Evolutionary conservation across 163 green algal genomes (phyloP).

Genomic region (Trebouxia gelatinosa): DNA sequence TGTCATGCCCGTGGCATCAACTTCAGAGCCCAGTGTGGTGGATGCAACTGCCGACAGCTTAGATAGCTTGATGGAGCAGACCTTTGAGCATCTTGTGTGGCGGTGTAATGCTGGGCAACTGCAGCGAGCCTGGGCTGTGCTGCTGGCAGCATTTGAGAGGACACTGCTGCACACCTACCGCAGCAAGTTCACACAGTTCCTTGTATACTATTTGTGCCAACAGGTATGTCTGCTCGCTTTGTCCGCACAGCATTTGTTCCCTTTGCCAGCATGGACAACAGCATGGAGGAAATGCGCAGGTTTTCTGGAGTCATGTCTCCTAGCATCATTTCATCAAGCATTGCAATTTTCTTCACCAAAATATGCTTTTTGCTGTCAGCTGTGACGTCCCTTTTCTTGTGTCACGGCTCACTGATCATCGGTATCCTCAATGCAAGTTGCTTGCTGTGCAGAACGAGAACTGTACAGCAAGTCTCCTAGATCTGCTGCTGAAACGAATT

Average conservation of each 20-base stretch:
- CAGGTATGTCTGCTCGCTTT: no score
- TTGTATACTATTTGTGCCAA: slow-evolving; percentile 69
- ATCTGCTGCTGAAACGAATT: slow-evolving; percentile 58
- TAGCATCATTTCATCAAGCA: background rate
- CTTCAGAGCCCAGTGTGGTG: slow-evolving; percentile 37
- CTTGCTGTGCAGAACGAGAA: no score
- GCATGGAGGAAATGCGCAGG: no score
- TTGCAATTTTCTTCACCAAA: no score
- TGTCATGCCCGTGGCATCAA: slow-evolving; percentile 24
- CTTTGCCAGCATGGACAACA: no score
- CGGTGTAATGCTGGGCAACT: slow-evolving; percentile 47
- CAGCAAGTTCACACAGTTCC: slow-evolving; percentile 88
- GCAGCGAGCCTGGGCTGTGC: slow-evolving; percentile 53
- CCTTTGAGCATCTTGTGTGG: slow-evolving; percentile 69
- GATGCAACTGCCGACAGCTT: slow-evolving; percentile 86
- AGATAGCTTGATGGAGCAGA: slow-evolving; percentile 87
- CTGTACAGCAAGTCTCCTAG: slow-evolving; percentile 57
- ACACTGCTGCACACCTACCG: slow-evolving; percentile 80
- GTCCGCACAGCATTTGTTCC: no score
- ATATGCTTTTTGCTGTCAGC: no score
- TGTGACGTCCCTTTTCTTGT: no score
- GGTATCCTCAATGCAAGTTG: no score
- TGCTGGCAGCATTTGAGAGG: slow-evolving; percentile 74
- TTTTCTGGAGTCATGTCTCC: no score
- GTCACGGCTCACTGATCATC: no score